Base-by-base conservation (phyloP, 164 flowering plant species). In the Tetrastigma voinierianum region DNA sequence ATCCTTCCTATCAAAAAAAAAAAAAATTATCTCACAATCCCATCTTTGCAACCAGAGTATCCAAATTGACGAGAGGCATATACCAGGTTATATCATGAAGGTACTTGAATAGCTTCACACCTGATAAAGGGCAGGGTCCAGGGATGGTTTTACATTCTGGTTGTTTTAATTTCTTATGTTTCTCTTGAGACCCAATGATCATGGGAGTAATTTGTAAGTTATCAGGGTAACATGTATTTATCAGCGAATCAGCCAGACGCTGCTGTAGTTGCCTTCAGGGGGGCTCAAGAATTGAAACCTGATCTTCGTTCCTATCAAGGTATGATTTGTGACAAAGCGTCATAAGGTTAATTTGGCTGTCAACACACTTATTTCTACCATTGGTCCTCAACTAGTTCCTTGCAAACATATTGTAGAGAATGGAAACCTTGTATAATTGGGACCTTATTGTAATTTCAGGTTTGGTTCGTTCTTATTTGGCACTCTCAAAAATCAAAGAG, bases 251-350 rank as follows among this genome's bases (percentile, higher is more conserved):
- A 88, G 59, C 91, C 93, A 62, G 99, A 90, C 73, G 87, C 86
- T 56, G 97, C 97, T 69, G 91, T 87, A 51, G 59, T 71, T 63
- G 94, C 99, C 57, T 95, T 90, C 81, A 89, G 92, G 72, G 83
- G 77, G 59, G 99, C 97, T 74, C 99, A 85, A 67, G 94, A 92
- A 65, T 74, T 95, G 77, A 88, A 93, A 69, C 86, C 97, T 70
- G 99, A 95, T 82, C 88, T 92, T 77, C 99, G 99, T 23, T 90
- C 99, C 15, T 95, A 92, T 81, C 99, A 95, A 88, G 99, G 99
- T 90, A 20, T 55, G 69, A 53, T 57, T 61, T 44, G 15, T 43
- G 46, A 44, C 58, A 45, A 58, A 18, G n/a, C 23, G 51, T 47
- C 11, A 11, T 61, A 12, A 63, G 11, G 51, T 23, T 40, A 18